Conservation (phyloP, 1,284 basidiomycete genomes). For the Boletus mariae region DNA sequence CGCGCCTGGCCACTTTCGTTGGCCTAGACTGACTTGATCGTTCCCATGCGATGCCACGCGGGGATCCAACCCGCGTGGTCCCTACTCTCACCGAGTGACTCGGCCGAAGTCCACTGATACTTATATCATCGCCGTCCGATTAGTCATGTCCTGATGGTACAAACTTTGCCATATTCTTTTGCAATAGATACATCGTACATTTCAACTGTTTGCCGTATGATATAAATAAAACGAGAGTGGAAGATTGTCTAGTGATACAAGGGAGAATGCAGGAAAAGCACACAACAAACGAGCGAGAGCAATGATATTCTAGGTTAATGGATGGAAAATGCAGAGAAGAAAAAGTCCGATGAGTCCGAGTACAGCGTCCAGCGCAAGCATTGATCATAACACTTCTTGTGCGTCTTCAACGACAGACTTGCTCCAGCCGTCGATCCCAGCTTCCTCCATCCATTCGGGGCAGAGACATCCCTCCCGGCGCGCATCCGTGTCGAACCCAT, state of each 20-base stretch:
- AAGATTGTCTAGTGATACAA: background rate
- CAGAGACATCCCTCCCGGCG: conserved; percentile 19
- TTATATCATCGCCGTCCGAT: too few relatives aligned
- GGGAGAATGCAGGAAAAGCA: background rate
- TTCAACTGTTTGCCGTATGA: background rate
- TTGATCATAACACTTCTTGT: background rate
- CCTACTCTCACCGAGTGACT: too few relatives aligned
- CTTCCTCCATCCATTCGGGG: conserved; percentile 28
- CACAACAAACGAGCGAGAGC: background rate
- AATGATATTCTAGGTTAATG: background rate
- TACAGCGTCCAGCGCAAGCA: background rate
- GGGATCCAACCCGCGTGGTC: too few relatives aligned
- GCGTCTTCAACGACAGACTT: background rate
- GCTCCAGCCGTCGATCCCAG: conserved; percentile 19
- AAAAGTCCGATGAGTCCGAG: background rate
- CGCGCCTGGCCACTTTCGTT: too few relatives aligned
- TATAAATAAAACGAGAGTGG: background rate
- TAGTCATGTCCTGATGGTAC: too few relatives aligned
- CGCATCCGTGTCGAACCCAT: background rate
- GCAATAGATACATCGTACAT: background rate
- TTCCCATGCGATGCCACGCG: too few relatives aligned
- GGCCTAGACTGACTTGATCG: too few relatives aligned
- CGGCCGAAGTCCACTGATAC: too few relatives aligned
- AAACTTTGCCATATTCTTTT: background rate
- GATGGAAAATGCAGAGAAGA: background rate